phyloP scores from a whole-genome alignment of 1,284 basidiomycete genomes.

The Ganoderma sinense region DNA sequence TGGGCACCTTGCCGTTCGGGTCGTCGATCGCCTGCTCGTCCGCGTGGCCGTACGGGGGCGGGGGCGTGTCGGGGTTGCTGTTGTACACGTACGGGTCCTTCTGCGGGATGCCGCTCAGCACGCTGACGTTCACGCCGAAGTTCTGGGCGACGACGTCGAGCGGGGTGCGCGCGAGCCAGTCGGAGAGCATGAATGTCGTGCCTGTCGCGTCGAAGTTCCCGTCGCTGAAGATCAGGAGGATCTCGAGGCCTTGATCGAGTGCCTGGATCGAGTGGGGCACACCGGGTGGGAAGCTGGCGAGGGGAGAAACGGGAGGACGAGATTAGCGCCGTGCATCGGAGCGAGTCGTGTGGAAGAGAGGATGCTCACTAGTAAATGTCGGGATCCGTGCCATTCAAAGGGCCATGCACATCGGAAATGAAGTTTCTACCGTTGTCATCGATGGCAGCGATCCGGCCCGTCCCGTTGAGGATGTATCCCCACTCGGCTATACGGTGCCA shows the following conservation, averaged over 20 bases:
- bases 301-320: background rate
- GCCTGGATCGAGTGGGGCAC: conserved; percentile 39
- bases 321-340: background rate
- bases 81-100: conserved; percentile 38
- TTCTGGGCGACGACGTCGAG: conserved; percentile 39
- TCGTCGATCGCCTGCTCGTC: conserved; percentile 32
- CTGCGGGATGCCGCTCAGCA: conserved; percentile 35
- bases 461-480: conserved; percentile 39
- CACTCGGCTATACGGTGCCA: conserved; percentile 42
- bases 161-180: conserved; percentile 40
- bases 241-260: conserved; percentile 38
- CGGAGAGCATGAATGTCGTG: conserved; percentile 40
- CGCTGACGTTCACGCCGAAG: conserved; percentile 34
- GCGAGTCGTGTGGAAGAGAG: background rate
- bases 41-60: conserved; percentile 35
- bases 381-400: conserved; percentile 33
- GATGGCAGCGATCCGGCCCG: conserved; percentile 37
- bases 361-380: conserved; percentile 38
- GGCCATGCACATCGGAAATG: conserved; percentile 37
- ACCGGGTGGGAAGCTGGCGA: conserved; percentile 36
- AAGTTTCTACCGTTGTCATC: conserved; percentile 35
- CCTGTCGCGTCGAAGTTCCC: conserved; percentile 40
- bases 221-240: conserved; percentile 40
- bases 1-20: conserved; percentile 38
- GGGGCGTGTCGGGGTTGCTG: conserved; percentile 25